Evolutionary conservation across 139 green algal species (phyloP), one percentile per base, ranked within the genome.

Genomic region (Nannochloris sp.): DNA sequence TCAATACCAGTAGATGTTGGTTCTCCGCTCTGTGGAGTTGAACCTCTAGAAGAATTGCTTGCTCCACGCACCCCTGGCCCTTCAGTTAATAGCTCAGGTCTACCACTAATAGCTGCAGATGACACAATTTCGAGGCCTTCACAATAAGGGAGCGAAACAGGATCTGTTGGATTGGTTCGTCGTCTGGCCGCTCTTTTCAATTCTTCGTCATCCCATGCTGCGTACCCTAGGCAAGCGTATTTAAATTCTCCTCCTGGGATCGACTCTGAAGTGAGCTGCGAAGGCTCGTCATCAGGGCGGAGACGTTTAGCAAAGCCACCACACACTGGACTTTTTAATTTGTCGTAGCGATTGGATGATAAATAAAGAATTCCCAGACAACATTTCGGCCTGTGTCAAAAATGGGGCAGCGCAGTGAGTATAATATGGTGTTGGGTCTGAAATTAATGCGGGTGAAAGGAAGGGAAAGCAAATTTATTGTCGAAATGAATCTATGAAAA

Each of bases 61-160:
- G n/a, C n/a, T 34, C 23, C 30, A 29, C 34, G 29, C 55, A 72
- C 34, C n/a, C 53, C 65, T 6, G 70, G 61, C 12, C 54, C 70
- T 2, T 61, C 54, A 19, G 56, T 30, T 51, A 76, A 44, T 14
- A 76, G 54, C 38, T 67, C 63, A 44, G 59, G 61, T 13, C 34
- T 54, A 25, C 37, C 33, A 8, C 37, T 56, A 4, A 72, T 37
- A n/a, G 70, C 70, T 44, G 70, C 70, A 12, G 70, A 53, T 8
- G 62, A 72, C 27, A 71, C 60, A 6, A 76, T 39, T 55, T 77
- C 70, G n/a, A 77, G 33, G 10, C 70, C 70, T 44, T 77, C 70
- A 47, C 70, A 77, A 44, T 72, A 77, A 1, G 70, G 70, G 19
- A 77, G 53, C 56, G 55, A 32, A 25, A 77, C 70, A 2, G 70